These are phyloP conservation scores for Saccharomycopsis babjevae DNA, from an alignment of 805 yeast species.

Conservation along the genomic window DNA sequence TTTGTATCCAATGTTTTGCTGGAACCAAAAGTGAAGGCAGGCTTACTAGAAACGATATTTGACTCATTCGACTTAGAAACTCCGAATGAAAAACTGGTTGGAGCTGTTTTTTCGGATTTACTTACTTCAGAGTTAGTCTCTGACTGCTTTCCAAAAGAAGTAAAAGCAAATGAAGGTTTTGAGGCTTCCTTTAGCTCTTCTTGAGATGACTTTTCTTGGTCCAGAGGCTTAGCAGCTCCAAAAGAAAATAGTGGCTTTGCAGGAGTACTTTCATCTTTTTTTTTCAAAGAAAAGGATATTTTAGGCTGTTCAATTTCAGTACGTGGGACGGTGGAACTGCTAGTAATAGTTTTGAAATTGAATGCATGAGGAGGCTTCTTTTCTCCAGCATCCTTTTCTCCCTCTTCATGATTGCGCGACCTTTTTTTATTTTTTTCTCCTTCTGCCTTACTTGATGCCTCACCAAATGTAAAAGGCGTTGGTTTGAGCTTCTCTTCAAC, in stretches of 20 bases:
- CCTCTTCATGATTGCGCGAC: not conserved
- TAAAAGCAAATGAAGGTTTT: constrained; percentile 2
- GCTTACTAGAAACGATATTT: not conserved
- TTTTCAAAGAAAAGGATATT: not conserved
- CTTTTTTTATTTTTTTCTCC: not conserved
- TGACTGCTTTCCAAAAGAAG: not conserved
- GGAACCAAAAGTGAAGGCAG: not conserved
- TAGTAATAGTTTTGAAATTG: not conserved
- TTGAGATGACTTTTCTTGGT: not conserved
- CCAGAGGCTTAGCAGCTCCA: not conserved
- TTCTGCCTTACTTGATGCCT: not conserved
- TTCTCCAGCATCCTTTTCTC: not conserved
- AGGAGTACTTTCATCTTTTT: not conserved
- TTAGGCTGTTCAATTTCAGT: not conserved
- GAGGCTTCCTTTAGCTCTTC: not conserved
- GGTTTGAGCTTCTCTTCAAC: not conserved
- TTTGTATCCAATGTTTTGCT: not conserved
- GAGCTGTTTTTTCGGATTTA: not conserved
- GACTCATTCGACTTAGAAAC: not conserved
- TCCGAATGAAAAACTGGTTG: not conserved
- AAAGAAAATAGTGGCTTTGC: not conserved
- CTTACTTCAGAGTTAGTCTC: not conserved
- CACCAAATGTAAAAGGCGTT: not conserved
- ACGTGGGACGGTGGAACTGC: not conserved
- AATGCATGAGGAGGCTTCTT: not conserved